Conservation (phyloP, 2,329 filamentous ascomycete genomes). For the Waltergamsia citrina region DNA sequence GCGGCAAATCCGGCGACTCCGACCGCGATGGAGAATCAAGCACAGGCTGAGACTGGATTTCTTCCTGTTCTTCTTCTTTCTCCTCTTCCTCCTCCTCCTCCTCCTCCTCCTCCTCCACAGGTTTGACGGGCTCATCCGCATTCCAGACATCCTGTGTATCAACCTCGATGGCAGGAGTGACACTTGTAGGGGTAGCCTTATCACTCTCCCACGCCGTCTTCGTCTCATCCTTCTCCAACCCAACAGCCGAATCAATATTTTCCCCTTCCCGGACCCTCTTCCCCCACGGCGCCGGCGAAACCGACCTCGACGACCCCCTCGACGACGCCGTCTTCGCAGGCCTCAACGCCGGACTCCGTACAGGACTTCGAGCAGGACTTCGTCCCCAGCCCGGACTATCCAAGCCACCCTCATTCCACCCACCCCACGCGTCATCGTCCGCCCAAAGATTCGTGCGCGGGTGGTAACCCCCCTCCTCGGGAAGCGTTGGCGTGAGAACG, state of each 20-base stretch:
- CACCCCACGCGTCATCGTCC: conserved; percentile 21
- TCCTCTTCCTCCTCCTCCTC: background rate
- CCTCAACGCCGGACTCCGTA: conserved; percentile 15
- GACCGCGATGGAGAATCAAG: background rate
- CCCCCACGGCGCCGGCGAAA: conserved; percentile 19
- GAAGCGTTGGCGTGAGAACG: background rate
- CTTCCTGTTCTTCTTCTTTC: background rate
- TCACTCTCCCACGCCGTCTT: background rate
- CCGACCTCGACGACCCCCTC: conserved; percentile 14
- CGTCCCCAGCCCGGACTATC: conserved; percentile 19
- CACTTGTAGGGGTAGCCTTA: background rate
- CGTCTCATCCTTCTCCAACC: conserved; percentile 11
- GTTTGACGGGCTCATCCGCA: background rate
- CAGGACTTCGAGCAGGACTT: too few relatives aligned
- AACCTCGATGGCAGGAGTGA: background rate
- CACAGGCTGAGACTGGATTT: background rate
- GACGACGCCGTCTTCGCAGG: conserved; percentile 14
- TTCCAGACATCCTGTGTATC: background rate
- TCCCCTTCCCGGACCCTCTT: conserved; percentile 9
- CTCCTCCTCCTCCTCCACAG: background rate
- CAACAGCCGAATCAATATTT: conserved; percentile 18
- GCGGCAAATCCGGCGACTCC: conserved; percentile 1
- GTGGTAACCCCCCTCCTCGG: background rate
- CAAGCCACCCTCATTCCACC: conserved; percentile 19
- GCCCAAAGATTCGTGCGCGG: background rate